Evolutionary conservation across 2,329 filamentous ascomycete species (phyloP).

Genomic region (Ophiostoma ips): DNA sequence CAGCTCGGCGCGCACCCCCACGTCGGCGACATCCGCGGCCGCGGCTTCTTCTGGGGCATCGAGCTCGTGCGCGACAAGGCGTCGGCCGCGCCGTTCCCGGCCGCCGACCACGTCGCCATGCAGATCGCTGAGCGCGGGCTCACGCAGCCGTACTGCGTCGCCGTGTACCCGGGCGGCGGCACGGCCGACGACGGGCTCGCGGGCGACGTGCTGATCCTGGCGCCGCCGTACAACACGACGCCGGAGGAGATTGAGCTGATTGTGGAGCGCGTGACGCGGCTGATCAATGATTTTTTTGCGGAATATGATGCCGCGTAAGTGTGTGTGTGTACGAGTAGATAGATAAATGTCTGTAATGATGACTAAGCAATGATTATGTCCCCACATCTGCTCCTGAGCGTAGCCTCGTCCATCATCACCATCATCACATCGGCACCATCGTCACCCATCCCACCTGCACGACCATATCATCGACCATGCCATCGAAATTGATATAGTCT

Average conservation of each 20-base stretch:
- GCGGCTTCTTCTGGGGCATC: constrained; percentile 31
- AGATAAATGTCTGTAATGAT: too few relatives aligned
- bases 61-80: constrained; percentile 27
- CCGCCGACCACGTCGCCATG: constrained; percentile 20
- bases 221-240: constrained; percentile 54
- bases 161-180: constrained; percentile 49
- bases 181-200: constrained; percentile 42
- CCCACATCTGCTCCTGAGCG: too few relatives aligned
- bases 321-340: too few relatives aligned
- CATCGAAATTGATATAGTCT: too few relatives aligned
- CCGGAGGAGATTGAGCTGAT: constrained; percentile 41
- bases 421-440: neutral
- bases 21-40: constrained; percentile 29
- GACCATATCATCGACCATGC: neutral
- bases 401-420: too few relatives aligned
- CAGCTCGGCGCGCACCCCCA: constrained; percentile 22
- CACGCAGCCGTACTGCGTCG: constrained; percentile 21
- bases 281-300: constrained; percentile 37
- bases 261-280: constrained; percentile 33
- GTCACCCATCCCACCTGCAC: neutral
- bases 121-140: constrained; percentile 22
- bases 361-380: too few relatives aligned
- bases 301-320: neutral
- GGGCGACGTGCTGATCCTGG: constrained; percentile 57
- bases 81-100: constrained; percentile 21